phyloP scores from a whole-genome alignment of 495 filamentous ascomycete genomes.

The Recurvomyces mirabilis region DNA sequence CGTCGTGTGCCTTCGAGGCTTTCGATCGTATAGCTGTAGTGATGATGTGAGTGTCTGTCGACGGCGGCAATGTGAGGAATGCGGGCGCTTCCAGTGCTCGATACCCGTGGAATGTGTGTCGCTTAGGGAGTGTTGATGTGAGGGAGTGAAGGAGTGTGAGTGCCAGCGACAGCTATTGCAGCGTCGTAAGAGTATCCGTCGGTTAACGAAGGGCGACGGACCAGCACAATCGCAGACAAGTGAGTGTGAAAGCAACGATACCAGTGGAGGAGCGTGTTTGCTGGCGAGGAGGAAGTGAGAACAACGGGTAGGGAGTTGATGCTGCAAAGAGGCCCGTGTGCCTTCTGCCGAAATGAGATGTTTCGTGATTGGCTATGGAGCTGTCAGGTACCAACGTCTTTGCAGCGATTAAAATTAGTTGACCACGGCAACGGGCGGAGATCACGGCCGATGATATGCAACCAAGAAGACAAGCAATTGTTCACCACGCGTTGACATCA shows the following conservation, averaged over 20 bases:
- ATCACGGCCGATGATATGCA: no score
- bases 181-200: not conserved
- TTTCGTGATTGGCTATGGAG: no score
- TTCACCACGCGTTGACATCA: no score
- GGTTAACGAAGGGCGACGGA: conserved; percentile 13
- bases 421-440: no score
- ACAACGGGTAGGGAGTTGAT: no score
- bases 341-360: no score
- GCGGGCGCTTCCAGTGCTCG: not conserved
- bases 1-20: not conserved
- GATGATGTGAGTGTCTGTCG: conserved; percentile 1
- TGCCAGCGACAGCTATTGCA: not conserved
- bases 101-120: conserved; percentile 1
- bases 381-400: no score
- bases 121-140: not conserved
- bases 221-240: conserved; percentile 6
- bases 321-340: no score
- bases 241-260: not conserved
- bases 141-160: not conserved
- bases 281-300: not conserved
- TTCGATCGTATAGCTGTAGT: not conserved
- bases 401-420: no score
- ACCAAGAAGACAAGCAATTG: no score
- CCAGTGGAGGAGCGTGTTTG: not conserved
- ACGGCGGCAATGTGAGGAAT: conserved; percentile 5